These are phyloP conservation scores for Yarrowia keelungensis DNA, from an alignment of 805 yeast species.

Conservation along the genomic window DNA sequence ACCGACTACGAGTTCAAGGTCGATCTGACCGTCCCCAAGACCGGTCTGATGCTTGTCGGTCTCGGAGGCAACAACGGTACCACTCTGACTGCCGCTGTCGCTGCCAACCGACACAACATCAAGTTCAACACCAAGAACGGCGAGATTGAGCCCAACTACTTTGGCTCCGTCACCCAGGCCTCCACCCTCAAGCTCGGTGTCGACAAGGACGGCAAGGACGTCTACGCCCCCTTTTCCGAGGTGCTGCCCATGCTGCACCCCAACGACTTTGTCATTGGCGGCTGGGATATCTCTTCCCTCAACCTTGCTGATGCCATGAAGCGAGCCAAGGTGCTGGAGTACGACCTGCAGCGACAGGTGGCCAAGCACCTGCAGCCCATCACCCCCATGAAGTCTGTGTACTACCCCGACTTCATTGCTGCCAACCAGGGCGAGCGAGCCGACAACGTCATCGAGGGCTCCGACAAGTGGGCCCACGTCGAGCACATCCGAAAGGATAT, in stretches of 20 bases:
- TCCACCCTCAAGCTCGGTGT: slow-evolving; percentile 90
- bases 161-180: slow-evolving; percentile 93
- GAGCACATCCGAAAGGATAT: slow-evolving; percentile 86
- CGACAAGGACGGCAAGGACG: slow-evolving; percentile 80
- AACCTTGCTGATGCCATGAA: slow-evolving; percentile 79
- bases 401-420: slow-evolving; percentile 96
- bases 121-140: slow-evolving; percentile 85
- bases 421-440: slow-evolving; percentile 93
- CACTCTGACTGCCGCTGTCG: slow-evolving; percentile 81
- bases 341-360: slow-evolving; percentile 79
- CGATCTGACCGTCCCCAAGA: slow-evolving; percentile 79
- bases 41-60: slow-evolving; percentile 91
- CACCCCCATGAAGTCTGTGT: slow-evolving; percentile 81
- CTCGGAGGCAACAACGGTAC: slow-evolving; percentile 97
- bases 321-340: slow-evolving; percentile 86
- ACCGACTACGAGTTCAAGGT: slow-evolving; percentile 85
- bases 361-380: slow-evolving; percentile 64
- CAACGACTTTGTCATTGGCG: slow-evolving; percentile 86
- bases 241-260: slow-evolving; percentile 89
- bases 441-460: slow-evolving; percentile 76
- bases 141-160: slow-evolving; percentile 76
- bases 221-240: slow-evolving; percentile 90
- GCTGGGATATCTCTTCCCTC: slow-evolving; percentile 89
- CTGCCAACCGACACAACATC: slow-evolving; percentile 82
- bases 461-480: slow-evolving; percentile 87